A percentile compares a stretch with the other conserved stretches of the same genome.
These are phyloP conservation scores for Starmerella sp. DNA, from an alignment of 805 yeast species.

Conservation along the genomic window DNA sequence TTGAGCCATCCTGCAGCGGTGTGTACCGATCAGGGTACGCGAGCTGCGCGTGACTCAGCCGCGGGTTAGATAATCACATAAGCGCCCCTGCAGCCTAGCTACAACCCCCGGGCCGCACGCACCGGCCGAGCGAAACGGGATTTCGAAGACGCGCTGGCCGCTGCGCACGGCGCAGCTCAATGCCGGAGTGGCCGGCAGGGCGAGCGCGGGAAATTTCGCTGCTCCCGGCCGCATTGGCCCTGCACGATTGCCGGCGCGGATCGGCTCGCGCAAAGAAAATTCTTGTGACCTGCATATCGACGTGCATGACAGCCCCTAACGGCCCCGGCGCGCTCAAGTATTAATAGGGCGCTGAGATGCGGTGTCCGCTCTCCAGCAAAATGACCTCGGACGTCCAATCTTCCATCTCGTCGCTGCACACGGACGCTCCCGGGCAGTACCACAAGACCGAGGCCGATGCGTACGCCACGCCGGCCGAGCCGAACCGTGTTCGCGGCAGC, in stretches of 20 bases:
- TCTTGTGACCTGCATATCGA: background rate
- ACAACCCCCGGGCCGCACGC: no score
- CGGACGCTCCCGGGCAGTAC: background rate
- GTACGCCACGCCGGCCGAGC: background rate
- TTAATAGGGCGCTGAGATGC: background rate
- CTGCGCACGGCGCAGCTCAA: no score
- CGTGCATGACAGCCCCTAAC: background rate
- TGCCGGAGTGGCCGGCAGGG: no score
- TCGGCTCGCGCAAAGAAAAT: background rate
- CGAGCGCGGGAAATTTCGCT: background rate
- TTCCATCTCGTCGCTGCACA: background rate
- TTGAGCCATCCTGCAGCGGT: no score
- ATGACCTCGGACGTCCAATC: background rate
- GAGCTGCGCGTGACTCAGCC: background rate
- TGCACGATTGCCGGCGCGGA: background rate
- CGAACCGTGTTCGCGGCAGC: background rate
- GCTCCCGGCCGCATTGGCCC: background rate
- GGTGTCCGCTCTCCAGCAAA: background rate
- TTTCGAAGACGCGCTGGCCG: no score
- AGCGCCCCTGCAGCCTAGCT: background rate
- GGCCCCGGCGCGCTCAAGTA: background rate
- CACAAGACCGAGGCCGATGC: background rate
- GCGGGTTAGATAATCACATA: background rate
- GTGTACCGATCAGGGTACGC: background rate
- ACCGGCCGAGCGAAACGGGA: no score